Base-by-base conservation (phyloP, 2,329 filamentous ascomycete genomes). In the Periconia sp. region DNA sequence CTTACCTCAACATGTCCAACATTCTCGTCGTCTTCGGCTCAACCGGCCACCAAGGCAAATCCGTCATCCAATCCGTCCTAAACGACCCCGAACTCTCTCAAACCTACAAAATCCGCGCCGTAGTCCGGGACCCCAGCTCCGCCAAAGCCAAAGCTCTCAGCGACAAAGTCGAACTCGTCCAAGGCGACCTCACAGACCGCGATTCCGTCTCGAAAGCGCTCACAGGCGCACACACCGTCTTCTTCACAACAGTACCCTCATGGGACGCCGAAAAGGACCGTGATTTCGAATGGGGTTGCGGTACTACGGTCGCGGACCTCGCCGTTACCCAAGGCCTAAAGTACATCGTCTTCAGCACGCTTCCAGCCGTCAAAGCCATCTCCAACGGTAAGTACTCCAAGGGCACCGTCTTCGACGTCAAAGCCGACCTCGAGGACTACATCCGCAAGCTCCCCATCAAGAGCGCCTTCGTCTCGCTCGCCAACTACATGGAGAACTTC, bases 11-110 rank as follows among this genome's bases (percentile, higher is more conserved):
- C 33, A 37, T 66, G 65, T 64, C 62, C 10, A 68, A 68, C 35
- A 53, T 64, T 47, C 57, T 69, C 40, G 65, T 60, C 31, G 72
- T 83, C 20, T 81, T 82, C 47, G 81, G 81, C 9, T 80, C 80
- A 19, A 83, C 81, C 0, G 80, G 81, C 54, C 74, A 79, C 35
- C 81, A 83, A 63, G 81, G 81, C 17, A 70, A 78, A 11, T 79
- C 78, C 9, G 71, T 82, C 9, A 70, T 82, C 50, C 65, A 76
- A 45, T 65, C 71, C 23, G 70, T 84, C 11, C 72, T 82, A 10
- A 71, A 71, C 35, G 75, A 82, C 57, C 60, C 76, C 1, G 61
- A 65, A 2, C 73, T 83, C 17, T 79, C 77, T 1, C 61, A 74
- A 41, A 61, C 77, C 50, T 84, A 76, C 70, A 76, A 70, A 45